phyloP scores from a whole-genome alignment of 2,329 filamentous ascomycete genomes.

The Xenoacremonium recifei region DNA sequence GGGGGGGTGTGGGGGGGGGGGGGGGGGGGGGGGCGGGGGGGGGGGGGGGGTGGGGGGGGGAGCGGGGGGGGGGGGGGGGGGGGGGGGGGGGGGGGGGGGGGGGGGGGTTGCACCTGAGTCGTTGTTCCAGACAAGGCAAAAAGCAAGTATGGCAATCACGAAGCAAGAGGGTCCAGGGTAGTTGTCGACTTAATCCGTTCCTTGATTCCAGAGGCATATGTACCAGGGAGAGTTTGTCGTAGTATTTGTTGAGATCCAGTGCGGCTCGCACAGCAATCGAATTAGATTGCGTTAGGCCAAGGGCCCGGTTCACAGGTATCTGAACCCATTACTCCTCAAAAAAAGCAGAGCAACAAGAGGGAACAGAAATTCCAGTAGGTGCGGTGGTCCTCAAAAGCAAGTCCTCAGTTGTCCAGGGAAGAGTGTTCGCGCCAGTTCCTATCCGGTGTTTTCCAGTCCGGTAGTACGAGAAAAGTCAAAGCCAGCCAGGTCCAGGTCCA shows the following conservation, averaged over 20 bases:
- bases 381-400: background rate
- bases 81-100: too few species aligned
- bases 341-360: slow-evolving; percentile 10
- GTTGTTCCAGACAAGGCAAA: too few species aligned
- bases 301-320: background rate
- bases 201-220: too few species aligned
- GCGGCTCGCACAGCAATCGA: slow-evolving; percentile 34
- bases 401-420: background rate
- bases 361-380: slow-evolving; percentile 6
- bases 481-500: slow-evolving; percentile 2
- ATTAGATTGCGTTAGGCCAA: slow-evolving; percentile 29
- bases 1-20: too few species aligned
- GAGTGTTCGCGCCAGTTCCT: background rate
- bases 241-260: slow-evolving; percentile 10
- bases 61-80: too few species aligned
- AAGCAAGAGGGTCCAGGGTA: slow-evolving; percentile 9
- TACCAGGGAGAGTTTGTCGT: too few species aligned
- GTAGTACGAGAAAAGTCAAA: background rate
- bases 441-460: slow-evolving; percentile 18
- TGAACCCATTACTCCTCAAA: slow-evolving; percentile 6
- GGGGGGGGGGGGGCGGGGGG: too few species aligned
- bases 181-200: too few species aligned
- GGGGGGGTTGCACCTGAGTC: too few species aligned
- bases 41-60: too few species aligned
- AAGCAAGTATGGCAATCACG: too few species aligned